Percentiles rank a stretch among this genome's conserved stretches.
These are phyloP conservation scores for Graphilbum fragrans DNA, from an alignment of 2,329 filamentous ascomycete species.

Conservation along the genomic window DNA sequence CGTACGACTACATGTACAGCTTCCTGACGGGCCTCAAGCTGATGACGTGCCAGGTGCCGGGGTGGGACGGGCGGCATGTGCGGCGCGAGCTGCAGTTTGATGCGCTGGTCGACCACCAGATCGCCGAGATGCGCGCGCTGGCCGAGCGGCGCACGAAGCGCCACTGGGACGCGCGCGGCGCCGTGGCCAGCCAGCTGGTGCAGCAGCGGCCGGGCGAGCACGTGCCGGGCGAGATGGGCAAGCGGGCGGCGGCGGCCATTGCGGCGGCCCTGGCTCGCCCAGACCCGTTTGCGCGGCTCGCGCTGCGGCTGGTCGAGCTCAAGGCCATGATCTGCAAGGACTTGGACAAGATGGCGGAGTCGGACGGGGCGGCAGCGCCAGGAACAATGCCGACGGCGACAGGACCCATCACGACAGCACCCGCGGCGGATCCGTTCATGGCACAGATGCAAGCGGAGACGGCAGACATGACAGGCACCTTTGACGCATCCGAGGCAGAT, in stretches of 20 bases:
- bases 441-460: not conserved
- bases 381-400: not conserved
- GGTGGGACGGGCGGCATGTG: constrained; percentile 29
- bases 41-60: constrained; percentile 29
- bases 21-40: constrained; percentile 34
- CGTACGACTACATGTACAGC: constrained; percentile 34
- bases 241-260: not conserved
- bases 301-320: constrained; percentile 9
- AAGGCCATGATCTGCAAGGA: constrained; percentile 7
- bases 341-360: constrained; percentile 4
- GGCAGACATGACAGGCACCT: too few relatives aligned
- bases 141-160: constrained; percentile 12
- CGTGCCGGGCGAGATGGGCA: not conserved
- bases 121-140: constrained; percentile 17
- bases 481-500: too few relatives aligned
- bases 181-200: too few relatives aligned
- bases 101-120: constrained; percentile 17
- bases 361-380: not conserved
- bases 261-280: not conserved
- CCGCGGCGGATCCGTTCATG: not conserved
- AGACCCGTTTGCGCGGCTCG: constrained; percentile 11
- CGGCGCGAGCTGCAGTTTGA: constrained; percentile 23
- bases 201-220: not conserved
- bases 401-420: not conserved
- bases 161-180: not conserved